Evolutionary conservation across 2,329 filamentous ascomycete genomes (phyloP).

Genomic region (Alternaria longipes): DNA sequence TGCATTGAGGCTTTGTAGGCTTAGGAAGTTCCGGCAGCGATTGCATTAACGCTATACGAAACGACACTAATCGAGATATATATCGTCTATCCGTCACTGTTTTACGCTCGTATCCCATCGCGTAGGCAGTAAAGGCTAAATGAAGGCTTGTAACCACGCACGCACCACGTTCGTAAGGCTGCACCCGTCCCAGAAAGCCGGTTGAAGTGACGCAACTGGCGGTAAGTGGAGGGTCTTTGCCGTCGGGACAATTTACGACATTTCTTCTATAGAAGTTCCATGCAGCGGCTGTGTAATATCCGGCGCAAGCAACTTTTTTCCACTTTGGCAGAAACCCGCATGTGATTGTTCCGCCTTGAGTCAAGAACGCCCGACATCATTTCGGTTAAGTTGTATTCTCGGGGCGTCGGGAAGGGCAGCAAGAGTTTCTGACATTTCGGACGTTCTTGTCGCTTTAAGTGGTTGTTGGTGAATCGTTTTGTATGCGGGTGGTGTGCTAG

Average conservation of each 20-base stretch:
- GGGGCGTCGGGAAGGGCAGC: conserved; percentile 11
- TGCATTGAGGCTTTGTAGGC: conserved; percentile 16
- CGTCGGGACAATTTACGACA: conserved; percentile 19
- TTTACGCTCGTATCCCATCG: conserved; percentile 5
- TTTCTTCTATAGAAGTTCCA: conserved; percentile 4
- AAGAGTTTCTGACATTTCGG: conserved; percentile 4
- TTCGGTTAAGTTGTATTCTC: conserved; percentile 19
- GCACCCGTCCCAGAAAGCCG: conserved; percentile 18
- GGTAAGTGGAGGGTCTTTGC: conserved; percentile 16
- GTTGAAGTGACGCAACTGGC: conserved; percentile 25
- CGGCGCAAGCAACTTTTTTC: conserved; percentile 1
- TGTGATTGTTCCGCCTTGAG: conserved; percentile 22
- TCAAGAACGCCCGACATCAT: conserved; percentile 9
- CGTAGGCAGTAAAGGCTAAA: conserved; percentile 24
- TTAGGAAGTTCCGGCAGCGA: conserved; percentile 13
- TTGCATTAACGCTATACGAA: conserved; percentile 12
- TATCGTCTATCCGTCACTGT: background rate
- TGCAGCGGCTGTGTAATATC: conserved; percentile 14
- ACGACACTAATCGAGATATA: conserved; percentile 5
- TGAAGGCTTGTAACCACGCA: conserved; percentile 14
- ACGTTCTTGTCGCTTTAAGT: conserved; percentile 5
- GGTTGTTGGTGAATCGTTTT: conserved; percentile 10
- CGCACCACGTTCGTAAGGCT: conserved; percentile 21
- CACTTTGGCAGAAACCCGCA: conserved; percentile 11
- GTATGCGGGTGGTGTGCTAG: conserved; percentile 16